A percentile compares a stretch with the other conserved stretches of the same genome.
phyloP scores from a whole-genome alignment of 148 eudicot species.

The Dysphania ambrosioides region DNA sequence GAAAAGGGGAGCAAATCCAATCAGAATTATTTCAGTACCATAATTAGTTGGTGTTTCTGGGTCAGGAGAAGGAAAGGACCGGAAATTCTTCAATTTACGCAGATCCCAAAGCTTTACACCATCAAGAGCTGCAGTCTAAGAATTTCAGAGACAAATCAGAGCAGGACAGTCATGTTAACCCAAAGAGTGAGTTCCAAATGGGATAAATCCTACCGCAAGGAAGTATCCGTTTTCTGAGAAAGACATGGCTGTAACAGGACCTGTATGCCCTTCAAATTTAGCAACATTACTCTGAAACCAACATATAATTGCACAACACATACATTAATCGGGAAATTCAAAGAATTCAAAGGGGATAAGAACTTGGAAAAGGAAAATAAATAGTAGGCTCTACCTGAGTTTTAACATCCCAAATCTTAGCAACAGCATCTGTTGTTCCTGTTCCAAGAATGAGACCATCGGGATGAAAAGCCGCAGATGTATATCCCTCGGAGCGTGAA shows the following conservation, averaged over 20 bases:
- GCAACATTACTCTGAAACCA: slow-evolving; percentile 72
- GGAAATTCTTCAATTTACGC: slow-evolving; percentile 79
- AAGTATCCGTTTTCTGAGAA: slow-evolving; percentile 98
- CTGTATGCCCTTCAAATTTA: slow-evolving; percentile 78
- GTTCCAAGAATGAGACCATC: slow-evolving; percentile 99
- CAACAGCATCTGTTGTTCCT: slow-evolving; percentile 77
- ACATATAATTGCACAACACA: not conserved
- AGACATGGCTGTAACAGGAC: slow-evolving; percentile 84
- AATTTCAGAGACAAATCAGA: slow-evolving; percentile 17
- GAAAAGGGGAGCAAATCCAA: not conserved
- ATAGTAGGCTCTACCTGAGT: slow-evolving; percentile 56
- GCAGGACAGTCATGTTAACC: not conserved
- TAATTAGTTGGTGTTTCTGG: slow-evolving; percentile 69
- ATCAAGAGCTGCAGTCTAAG: slow-evolving; percentile 92
- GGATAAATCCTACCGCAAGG: slow-evolving; percentile 59
- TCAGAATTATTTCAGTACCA: slow-evolving; percentile 37
- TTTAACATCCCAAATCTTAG: slow-evolving; percentile 96
- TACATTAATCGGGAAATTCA: not conserved
- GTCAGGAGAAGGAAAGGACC: slow-evolving; percentile 73
- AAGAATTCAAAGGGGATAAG: not conserved
- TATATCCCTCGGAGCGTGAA: slow-evolving; percentile 71
- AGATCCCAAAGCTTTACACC: slow-evolving; percentile 98
- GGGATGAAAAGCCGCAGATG: slow-evolving; percentile 96
- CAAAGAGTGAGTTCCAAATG: not conserved
- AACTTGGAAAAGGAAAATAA: not conserved